Evolutionary conservation across 139 green algal species (phyloP), one percentile per base, ranked within the genome.

Genomic region (Penium margaritaceum): DNA sequence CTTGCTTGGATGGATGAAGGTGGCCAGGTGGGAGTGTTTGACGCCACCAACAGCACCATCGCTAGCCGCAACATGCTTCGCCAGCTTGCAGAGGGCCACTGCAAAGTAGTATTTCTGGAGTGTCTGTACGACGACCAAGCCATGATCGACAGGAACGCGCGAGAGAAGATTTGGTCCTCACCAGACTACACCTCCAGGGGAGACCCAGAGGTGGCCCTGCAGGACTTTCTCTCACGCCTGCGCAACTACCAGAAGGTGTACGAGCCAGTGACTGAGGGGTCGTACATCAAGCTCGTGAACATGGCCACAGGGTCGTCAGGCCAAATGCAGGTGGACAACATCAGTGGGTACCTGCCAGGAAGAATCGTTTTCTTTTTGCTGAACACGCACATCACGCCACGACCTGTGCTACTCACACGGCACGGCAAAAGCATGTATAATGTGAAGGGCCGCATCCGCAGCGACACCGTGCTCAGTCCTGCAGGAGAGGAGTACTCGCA

Each of bases 201-300:
- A 14, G 70, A 77, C n/a, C 57, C 54, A 2, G 65, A 68, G 35
- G 54, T 38, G 5, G 74, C 90, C 9, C 38, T 93, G 41, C 29
- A 75, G 0, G 91, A 96, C 77, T 96, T 97, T 76, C 82, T 87
- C 33, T 76, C 83, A 3, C 86, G 92, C 43, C 92, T 97, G 36
- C 33, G 55, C 19, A 90, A 91, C 66, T 97, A 96, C 77, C 87
- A 95, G 76, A 73, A 72, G 58, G 88, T 93, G 55, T 97, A 97
- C 68, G 87, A 96, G 74, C 90, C 92, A 24, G 92, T 97, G 57
- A 24, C 30, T 6, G 74, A 80, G 39, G 74, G 65, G 4, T 76
- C 67, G 19, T 98, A 95, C 90, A 95, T 98, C 77, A 97, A 97
- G 85, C 85, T 97, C 38, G 95, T 96, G 34, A 88, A 97, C 88